Percentiles rank a stretch among this genome's conserved stretches.
Evolutionary conservation across 805 yeast species (phyloP).

Genomic region (Barnettozyma sp.): DNA sequence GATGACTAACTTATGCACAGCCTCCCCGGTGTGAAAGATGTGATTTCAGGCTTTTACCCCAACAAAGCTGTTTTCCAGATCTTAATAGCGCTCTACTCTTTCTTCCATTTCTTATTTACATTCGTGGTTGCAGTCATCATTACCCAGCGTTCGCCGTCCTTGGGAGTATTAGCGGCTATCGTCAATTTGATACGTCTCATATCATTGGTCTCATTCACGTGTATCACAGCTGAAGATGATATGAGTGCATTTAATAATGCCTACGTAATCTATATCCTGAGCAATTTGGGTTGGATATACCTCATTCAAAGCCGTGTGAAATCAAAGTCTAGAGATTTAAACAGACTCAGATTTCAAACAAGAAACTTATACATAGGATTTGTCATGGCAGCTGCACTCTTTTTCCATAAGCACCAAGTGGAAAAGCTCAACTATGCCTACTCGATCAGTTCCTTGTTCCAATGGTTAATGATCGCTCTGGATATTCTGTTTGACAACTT

Average conservation of each 20-base stretch:
- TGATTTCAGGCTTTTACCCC: constrained; percentile 13
- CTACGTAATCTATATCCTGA: constrained; percentile 9
- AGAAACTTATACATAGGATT: constrained; percentile 1
- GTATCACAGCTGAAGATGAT: constrained; percentile 12
- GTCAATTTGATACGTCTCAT: constrained; percentile 1
- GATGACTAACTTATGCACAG: constrained; percentile 2
- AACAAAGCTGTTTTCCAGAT: constrained; percentile 15
- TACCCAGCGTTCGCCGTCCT: neutral
- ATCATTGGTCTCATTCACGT: constrained; percentile 10
- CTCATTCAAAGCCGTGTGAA: constrained; percentile 1
- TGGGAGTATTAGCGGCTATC: neutral
- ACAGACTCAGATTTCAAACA: constrained; percentile 3
- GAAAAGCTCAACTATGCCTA: constrained; percentile 11
- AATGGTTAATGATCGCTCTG: constrained; percentile 11
- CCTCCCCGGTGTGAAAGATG: constrained; percentile 15
- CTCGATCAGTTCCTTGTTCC: constrained; percentile 15
- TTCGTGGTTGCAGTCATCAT: neutral
- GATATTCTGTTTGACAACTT: constrained; percentile 13
- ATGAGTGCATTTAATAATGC: constrained; percentile 7
- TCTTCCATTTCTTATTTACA: constrained; percentile 5
- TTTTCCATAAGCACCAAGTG: constrained; percentile 17
- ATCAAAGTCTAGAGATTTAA: neutral
- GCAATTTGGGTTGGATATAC: constrained; percentile 10
- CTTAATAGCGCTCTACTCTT: constrained; percentile 11
- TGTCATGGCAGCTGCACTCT: constrained; percentile 1